A percentile compares a stretch with the other conserved stretches of the same genome.
Evolutionary conservation across 441 rosid genomes (phyloP).

Genomic region (Erysimum cheiri): DNA sequence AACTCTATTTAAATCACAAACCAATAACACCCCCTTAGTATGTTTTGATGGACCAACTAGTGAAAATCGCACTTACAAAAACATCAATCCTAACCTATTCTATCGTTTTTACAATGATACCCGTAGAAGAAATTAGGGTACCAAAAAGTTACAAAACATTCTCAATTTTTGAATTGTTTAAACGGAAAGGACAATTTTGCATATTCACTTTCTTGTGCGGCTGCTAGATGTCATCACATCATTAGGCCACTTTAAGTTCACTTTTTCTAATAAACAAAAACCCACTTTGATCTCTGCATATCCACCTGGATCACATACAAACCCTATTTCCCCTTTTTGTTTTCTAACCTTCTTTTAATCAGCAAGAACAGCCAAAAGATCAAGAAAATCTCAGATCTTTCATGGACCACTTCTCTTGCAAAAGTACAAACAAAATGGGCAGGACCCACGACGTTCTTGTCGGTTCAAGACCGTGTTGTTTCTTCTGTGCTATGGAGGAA

Average conservation of each 20-base stretch:
- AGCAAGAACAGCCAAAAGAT: conserved; percentile 28
- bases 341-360: conserved; percentile 30
- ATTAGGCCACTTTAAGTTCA: conserved; percentile 38
- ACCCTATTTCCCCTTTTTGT: conserved; percentile 40
- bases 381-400: conserved; percentile 36
- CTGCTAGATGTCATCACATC: conserved; percentile 42
- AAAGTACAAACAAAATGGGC: conserved; percentile 29
- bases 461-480: conserved; percentile 41
- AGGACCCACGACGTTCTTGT: conserved; percentile 40
- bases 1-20: no score
- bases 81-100: no score
- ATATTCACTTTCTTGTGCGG: conserved; percentile 29
- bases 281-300: conserved; percentile 35
- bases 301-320: conserved; percentile 45
- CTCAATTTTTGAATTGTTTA: conserved; percentile 11
- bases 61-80: no score
- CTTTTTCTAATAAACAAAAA: conserved; percentile 29
- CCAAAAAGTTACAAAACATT: conserved; percentile 1
- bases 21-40: no score
- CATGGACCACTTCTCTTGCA: conserved; percentile 46
- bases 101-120: background rate
- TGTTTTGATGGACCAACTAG: no score
- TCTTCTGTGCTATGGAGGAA: conserved; percentile 43
- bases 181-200: conserved; percentile 11
- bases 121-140: conserved; percentile 10